Conservation (phyloP, 1,139 yeast genomes). For the Kluyveromyces sp. region DNA sequence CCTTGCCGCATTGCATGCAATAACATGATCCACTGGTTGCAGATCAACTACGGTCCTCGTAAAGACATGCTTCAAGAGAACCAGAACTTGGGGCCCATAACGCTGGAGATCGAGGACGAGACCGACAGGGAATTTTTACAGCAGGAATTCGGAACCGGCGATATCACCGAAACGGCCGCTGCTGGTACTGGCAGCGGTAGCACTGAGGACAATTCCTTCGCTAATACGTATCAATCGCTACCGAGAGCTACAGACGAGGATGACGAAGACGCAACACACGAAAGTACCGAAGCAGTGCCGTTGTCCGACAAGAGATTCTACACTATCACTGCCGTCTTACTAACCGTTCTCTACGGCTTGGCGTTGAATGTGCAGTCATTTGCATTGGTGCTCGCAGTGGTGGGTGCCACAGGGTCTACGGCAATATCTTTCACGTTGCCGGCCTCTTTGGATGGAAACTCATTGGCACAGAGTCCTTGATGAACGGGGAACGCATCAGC, state of each 20-base stretch:
- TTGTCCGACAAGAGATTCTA: conserved; percentile 44
- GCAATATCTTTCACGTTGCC: conserved; percentile 88
- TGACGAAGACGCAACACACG: conserved; percentile 13
- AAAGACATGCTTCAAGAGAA: not conserved
- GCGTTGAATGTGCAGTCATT: conserved; percentile 69
- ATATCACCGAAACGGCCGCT: too few species aligned
- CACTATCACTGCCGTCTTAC: conserved; percentile 39
- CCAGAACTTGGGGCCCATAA: conserved; percentile 11
- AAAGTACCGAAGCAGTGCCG: conserved; percentile 34
- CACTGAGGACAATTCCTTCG: not conserved
- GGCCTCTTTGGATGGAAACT: conserved; percentile 73
- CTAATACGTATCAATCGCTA: conserved; percentile 7
- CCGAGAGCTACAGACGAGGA: conserved; percentile 9
- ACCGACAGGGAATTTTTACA: conserved; percentile 11
- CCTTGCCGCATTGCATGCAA: conserved; percentile 84
- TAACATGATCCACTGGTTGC: conserved; percentile 57
- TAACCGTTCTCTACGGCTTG: conserved; percentile 46
- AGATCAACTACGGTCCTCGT: conserved; percentile 10
- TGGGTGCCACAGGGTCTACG: conserved; percentile 94
- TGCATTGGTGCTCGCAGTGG: conserved; percentile 79
- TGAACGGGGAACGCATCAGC: conserved; percentile 22
- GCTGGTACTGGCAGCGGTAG: too few species aligned
- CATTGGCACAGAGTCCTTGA: conserved; percentile 35
- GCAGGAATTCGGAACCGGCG: conserved; percentile 1
- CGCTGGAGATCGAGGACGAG: conserved; percentile 16